A percentile compares a stretch with the other conserved stretches of the same genome.
These are phyloP conservation scores for Clarireedia homoeocarpa DNA, from an alignment of 2,329 filamentous ascomycete species.

Conservation along the genomic window DNA sequence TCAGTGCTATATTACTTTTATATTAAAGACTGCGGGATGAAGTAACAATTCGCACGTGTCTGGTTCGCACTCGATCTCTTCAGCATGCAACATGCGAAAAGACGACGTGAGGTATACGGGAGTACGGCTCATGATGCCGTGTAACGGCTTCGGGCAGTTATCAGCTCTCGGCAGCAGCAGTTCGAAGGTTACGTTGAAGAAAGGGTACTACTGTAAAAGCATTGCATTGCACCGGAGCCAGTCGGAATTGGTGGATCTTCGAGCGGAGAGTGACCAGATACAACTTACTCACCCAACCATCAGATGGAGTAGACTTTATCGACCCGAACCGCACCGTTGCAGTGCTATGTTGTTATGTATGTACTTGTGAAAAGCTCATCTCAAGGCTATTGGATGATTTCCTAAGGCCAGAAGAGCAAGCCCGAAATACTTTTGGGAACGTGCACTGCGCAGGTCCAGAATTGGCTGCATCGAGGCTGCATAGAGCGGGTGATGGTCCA, in stretches of 20 bases:
- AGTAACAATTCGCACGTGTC: conserved; percentile 4
- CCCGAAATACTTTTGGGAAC: conserved; percentile 2
- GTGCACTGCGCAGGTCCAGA: conserved; percentile 7
- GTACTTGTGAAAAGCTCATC: neutral
- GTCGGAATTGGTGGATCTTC: neutral
- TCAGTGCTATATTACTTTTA: neutral
- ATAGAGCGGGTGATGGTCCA: conserved; percentile 3
- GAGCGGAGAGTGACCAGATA: neutral
- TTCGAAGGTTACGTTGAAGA: conserved; percentile 3
- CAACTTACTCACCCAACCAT: conserved; percentile 1
- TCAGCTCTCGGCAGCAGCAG: neutral
- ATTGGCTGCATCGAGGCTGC: conserved; percentile 8
- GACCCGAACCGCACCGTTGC: neutral
- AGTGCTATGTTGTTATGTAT: neutral
- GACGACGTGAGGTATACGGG: neutral
- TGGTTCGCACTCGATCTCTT: conserved; percentile 1
- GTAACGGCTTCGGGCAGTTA: conserved; percentile 3
- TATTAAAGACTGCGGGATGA: neutral
- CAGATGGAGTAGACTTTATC: neutral
- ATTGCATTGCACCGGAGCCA: neutral
- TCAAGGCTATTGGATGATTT: neutral
- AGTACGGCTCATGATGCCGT: neutral
- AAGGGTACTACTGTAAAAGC: too few species aligned
- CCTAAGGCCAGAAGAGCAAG: neutral
- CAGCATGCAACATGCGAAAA: neutral